Evolutionary conservation across 352 stramenopile genomes (phyloP), one percentile per base, ranked within the genome.

Genomic region (Pythium angustatum): DNA sequence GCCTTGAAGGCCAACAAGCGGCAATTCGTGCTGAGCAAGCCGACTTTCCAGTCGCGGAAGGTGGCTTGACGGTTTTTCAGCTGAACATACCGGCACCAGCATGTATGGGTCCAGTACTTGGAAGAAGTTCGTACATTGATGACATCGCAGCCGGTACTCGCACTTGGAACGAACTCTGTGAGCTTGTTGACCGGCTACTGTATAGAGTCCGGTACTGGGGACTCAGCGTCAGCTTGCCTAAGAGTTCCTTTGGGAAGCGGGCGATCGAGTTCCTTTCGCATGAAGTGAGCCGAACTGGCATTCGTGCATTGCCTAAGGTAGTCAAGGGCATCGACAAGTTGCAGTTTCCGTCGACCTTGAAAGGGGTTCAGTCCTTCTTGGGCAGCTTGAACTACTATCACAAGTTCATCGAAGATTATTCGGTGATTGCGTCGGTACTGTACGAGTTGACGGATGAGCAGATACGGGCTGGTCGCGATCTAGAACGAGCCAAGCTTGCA

Each of bases 191-290:
- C 26, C 22, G 26, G 30, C 27, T 68, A 17, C 28, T 68, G 21
- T 55, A 57, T 17, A 26, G 31, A n/a, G n/a, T 68, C 31, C 52
- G 44, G n/a, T 68, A 68, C 47, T 68, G 61, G 61, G 31, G 61
- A 27, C 14, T 67, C 15, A 47, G 33, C 22, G 44, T 67, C 28
- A 43, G 38, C 21, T 24, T 67, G 40, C 49, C 60, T 2, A 67
- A 67, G 50, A 61, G 50, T 31, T 19, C 41, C 0, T 67, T 67
- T 30, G 60, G 60, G 7, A 67, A 67, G 24, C 49, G 28, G 11
- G 17, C 38, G 22, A 49, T 67, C 24, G 50, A 60, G 26, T 67
- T 50, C 49, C 43, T 67, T 19, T 67, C 60, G 14, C 60, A 67
- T 21, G 17, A 61, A 28, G 30, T 68, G 22, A 52, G 24, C 12